Evolutionary conservation across 441 rosid species (phyloP), one percentile per base, ranked within the genome.

Genomic region (Pelargonium myrrhifolium): DNA sequence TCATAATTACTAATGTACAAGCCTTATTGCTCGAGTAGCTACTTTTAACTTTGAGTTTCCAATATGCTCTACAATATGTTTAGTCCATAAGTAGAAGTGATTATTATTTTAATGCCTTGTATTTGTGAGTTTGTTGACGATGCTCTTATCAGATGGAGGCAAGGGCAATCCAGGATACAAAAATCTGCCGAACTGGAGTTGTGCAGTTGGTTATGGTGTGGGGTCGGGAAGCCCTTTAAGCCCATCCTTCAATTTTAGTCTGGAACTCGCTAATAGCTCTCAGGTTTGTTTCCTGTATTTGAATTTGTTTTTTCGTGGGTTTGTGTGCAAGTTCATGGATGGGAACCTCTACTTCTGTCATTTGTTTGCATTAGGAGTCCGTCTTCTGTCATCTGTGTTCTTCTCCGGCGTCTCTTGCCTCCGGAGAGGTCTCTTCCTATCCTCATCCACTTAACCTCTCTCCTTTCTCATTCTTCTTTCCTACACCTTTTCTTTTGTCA

Each of bases 151-250:
- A 90, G 96, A 69, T 89, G 88, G 83, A 75, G 76, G 76, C 76
- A 80, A 76, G 67, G 86, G 79, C 71, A 72, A n/a, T 2, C 69
- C 68, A 62, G 84, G 85, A 66, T 86, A 74, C 69, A 85, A 69
- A 65, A 86, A 90, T 77, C 71, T 79, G 71, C 82, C 45, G 79
- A 87, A 93, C 72, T 93, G 97, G 96, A 93, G 89, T 73, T 87
- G 87, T 74, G 97, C 98, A 67, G 74, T 88, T 82, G 89, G 95
- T 65, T 93, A 93, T 77, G 97, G 87, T 67, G 80, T 84, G 47
- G 98, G 98, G 74, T 83, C 90, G 11, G 84, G 87, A 77, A 87
- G 95, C 77, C 97, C 96, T 64, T 76, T 90, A 75, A 83, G 89
- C 69, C 97, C 97, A 72, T 89, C 98, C 42, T 93, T 93, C 82